Conservation (phyloP, 805 yeast genomes). For the Candida anglica region DNA sequence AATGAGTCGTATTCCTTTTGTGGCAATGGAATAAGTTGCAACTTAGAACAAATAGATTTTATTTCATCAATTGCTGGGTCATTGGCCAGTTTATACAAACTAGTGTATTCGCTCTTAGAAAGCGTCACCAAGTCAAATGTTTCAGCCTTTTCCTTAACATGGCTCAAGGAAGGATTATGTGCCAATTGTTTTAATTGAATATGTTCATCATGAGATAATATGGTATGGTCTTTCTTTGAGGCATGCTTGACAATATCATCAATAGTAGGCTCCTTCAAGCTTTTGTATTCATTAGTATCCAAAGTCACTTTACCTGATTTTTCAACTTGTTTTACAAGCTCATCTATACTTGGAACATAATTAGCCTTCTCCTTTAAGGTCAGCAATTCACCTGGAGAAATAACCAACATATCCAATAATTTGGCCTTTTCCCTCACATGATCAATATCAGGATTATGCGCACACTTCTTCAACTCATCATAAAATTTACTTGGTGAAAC, state of each 20-base stretch:
- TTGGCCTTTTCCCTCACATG: constrained; percentile 18
- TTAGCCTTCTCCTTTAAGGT: background rate
- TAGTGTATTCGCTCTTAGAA: constrained; percentile 27
- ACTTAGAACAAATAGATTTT: constrained; percentile 3
- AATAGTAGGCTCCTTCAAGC: constrained; percentile 13
- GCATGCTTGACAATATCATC: constrained; percentile 10
- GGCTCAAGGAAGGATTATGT: constrained; percentile 27
- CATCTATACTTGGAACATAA: constrained; percentile 5
- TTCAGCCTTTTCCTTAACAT: constrained; percentile 32
- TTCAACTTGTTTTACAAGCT: constrained; percentile 4
- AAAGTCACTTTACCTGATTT: background rate
- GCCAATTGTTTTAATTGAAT: constrained; percentile 14
- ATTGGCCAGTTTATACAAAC: constrained; percentile 21
- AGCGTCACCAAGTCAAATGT: constrained; percentile 29
- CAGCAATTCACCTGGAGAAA: constrained; percentile 10
- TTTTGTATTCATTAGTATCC: constrained; percentile 15
- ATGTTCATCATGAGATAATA: constrained; percentile 8
- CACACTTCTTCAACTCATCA: constrained; percentile 24
- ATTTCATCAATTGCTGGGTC: constrained; percentile 26
- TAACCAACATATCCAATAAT: constrained; percentile 5
- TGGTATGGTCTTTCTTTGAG: constrained; percentile 4
- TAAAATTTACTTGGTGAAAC: constrained; percentile 24
- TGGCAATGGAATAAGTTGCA: constrained; percentile 4
- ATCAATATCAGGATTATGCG: constrained; percentile 21
- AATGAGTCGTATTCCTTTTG: no score